Percentiles rank a stretch among this genome's conserved stretches.
Evolutionary conservation across 345 rosid species (phyloP).

Genomic region (Boechera divaricarpa): DNA sequence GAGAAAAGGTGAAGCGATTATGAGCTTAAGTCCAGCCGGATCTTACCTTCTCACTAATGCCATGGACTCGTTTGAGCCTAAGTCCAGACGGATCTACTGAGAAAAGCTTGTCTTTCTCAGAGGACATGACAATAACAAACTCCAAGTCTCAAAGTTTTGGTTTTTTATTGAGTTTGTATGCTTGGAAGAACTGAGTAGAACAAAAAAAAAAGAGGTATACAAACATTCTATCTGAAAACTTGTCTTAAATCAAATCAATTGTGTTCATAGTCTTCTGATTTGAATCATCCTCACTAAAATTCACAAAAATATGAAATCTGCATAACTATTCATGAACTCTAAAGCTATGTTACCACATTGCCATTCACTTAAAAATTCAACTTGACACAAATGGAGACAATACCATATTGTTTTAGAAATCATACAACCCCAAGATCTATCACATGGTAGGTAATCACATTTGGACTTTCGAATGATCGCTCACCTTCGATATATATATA

Average conservation of each 20-base stretch:
- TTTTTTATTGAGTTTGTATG: slow-evolving; percentile 66
- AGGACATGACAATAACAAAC: slow-evolving; percentile 49
- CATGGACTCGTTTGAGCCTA: too few species aligned
- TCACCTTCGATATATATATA: too few species aligned
- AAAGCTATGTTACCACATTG: too few species aligned
- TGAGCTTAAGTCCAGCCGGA: background rate
- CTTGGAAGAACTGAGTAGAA: slow-evolving; percentile 74
- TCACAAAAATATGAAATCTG: background rate
- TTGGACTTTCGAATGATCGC: too few species aligned
- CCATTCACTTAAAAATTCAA: too few species aligned
- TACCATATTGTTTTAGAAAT: too few species aligned
- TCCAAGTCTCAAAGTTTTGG: slow-evolving; percentile 67
- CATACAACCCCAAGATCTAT: too few species aligned
- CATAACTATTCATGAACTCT: too few species aligned
- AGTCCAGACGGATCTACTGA: slow-evolving; percentile 36
- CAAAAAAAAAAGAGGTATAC: slow-evolving; percentile 28
- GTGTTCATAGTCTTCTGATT: background rate
- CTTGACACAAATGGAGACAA: too few species aligned
- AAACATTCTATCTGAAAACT: slow-evolving; percentile 31
- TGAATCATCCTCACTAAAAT: background rate
- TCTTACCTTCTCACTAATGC: too few species aligned
- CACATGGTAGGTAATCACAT: too few species aligned
- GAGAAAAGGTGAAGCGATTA: too few species aligned
- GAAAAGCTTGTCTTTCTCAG: slow-evolving; percentile 54
- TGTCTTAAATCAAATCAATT: slow-evolving; percentile 11